These are phyloP conservation scores for Xylariaceae sp. DNA, from an alignment of 2,329 filamentous ascomycete species.

Conservation along the genomic window DNA sequence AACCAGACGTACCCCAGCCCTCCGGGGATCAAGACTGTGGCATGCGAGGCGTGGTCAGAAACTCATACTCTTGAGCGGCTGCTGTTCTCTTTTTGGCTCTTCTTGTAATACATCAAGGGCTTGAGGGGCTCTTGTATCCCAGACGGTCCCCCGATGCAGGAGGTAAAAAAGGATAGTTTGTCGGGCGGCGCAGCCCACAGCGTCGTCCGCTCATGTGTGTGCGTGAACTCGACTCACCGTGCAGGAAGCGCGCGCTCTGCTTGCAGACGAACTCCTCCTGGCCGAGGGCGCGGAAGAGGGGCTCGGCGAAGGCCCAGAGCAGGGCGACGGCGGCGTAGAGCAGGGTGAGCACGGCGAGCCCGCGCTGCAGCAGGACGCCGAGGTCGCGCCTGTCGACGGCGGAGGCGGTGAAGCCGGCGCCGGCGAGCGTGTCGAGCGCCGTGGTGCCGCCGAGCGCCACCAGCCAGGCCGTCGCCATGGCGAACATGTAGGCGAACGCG, in stretches of 20 bases:
- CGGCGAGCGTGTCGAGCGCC: conserved; percentile 77
- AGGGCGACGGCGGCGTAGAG: conserved; percentile 68
- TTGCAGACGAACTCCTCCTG: conserved; percentile 71
- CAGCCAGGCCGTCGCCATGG: conserved; percentile 81
- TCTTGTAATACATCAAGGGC: too few relatives aligned
- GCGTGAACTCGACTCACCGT: too few relatives aligned
- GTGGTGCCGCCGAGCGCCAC: conserved; percentile 81
- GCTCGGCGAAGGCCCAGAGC: conserved; percentile 69
- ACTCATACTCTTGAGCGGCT: too few relatives aligned
- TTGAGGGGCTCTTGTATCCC: too few relatives aligned
- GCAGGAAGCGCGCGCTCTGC: conserved; percentile 66
- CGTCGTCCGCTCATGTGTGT: too few relatives aligned
- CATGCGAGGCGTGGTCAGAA: too few relatives aligned
- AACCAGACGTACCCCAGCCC: conserved; percentile 85
- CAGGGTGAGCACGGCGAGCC: conserved; percentile 60
- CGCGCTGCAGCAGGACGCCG: conserved; percentile 69
- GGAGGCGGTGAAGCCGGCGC: conserved; percentile 73
- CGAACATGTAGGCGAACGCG: conserved; percentile 90
- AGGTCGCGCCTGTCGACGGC: conserved; percentile 65
- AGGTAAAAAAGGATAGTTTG: too few relatives aligned
- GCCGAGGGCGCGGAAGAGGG: conserved; percentile 64
- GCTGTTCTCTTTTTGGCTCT: too few relatives aligned
- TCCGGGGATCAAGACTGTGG: conserved; percentile 70
- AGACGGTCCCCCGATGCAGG: too few relatives aligned
- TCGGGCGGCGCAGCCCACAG: too few relatives aligned